Evolutionary conservation across 176 grass and related monocot genomes (phyloP), one percentile per base, ranked within the genome.

Genomic region (Hordeum marinum): DNA sequence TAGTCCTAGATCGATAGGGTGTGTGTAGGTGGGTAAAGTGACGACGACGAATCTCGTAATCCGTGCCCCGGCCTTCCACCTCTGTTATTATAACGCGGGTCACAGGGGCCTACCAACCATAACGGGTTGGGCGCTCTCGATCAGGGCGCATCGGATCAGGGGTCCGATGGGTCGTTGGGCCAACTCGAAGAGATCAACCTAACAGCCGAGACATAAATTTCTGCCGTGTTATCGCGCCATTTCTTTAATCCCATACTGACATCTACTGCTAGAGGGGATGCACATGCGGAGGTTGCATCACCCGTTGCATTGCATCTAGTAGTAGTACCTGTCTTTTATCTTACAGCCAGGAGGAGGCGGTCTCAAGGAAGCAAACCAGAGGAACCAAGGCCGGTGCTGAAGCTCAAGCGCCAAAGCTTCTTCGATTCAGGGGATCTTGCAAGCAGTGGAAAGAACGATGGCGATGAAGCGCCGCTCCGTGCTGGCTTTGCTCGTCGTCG

Each of bases 161-260:
- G n/a, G n/a, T n/a, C n/a, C n/a, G n/a, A n/a, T n/a, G n/a, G n/a
- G n/a, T n/a, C n/a, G n/a, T n/a, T n/a, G n/a, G n/a, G n/a, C n/a
- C n/a, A n/a, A n/a, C n/a, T n/a, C n/a, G n/a, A n/a, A n/a, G n/a
- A n/a, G n/a, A n/a, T n/a, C n/a, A n/a, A n/a, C n/a, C n/a, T n/a
- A n/a, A n/a, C n/a, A n/a, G n/a, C n/a, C n/a, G 80, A 80, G 60
- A 52, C 85, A 90, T 87, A 87, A 90, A 90, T 90, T 90, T 84
- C 75, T 90, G 68, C 41, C 63, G 48, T 87, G 75, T 90, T 87
- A 87, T 87, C 85, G 52, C 37, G 61, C 59, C 60, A 68, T 54
- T 87, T 82, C 81, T 90, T 80, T 69, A 90, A 87, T 80, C 85
- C 5, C 48, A 9, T 76, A 54, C 85, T 90, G 88, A 83, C 68